Evolutionary conservation across 2,329 filamentous ascomycete species (phyloP), one percentile per base, ranked within the genome.

Genomic region (Aspergillus tanneri): DNA sequence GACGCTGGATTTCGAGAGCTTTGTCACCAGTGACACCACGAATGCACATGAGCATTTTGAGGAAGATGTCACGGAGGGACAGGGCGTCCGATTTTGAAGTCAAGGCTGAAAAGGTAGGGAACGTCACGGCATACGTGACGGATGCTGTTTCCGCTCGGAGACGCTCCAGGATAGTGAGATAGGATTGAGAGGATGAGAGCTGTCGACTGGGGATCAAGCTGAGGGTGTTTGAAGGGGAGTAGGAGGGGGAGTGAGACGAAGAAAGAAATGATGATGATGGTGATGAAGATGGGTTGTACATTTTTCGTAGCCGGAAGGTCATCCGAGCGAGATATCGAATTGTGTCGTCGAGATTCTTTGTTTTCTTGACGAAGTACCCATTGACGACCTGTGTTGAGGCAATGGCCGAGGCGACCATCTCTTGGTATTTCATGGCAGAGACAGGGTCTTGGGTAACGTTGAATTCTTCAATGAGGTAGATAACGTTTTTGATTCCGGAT

Each of bases 21-120:
- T 87, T 88, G 58, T 91, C 87, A 3, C 85, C 86, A 1, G 86
- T 88, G 10, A 93, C 75, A 1, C 87, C 86, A 46, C 80, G 80
- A 2, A 81, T 88, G 54, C 86, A 89, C 87, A 93, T 90, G 39
- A 93, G 77, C 87, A 93, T 92, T 68, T 91, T 91, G 21, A 93
- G 72, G 57, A 82, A 92, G 0, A 91, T 68, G 58, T 93, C 88
- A 46, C 86, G 77, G 8, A 92, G 72, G 0, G 87, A 88, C 58
- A 90, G 80, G 49, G 80, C 80, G 43, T 88, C 85, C 0, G 86
- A 88, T 66, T 93, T 93, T 7, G 85, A 88, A 1, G 83, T 83
- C 36, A 92, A 70, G 1, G 83, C 83, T 0, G 84, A 82, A 63
- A 92, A 91, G 0, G 85, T 85, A 0, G 78, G 72, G 58, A 90